Evolutionary conservation across 352 stramenopile species (phyloP).

Genomic region (Pythium oligandrum): DNA sequence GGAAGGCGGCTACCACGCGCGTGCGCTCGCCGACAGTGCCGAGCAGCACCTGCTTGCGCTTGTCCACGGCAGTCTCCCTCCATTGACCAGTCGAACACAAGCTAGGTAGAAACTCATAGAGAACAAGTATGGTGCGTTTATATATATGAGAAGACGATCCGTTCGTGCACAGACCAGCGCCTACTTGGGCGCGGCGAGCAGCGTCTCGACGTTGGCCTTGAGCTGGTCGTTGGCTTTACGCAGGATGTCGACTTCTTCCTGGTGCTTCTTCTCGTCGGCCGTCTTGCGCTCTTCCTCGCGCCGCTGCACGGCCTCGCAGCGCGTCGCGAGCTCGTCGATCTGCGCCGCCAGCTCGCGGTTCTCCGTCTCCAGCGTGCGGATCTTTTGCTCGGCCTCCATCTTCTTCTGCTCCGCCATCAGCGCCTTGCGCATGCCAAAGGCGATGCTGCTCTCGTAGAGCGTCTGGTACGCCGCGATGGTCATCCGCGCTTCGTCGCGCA

Average conservation of each 20-base stretch:
- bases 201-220: slow-evolving; percentile 86
- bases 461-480: slow-evolving; percentile 92
- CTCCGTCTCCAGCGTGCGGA: slow-evolving; percentile 74
- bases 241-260: slow-evolving; percentile 82
- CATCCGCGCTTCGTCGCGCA: slow-evolving; percentile 90
- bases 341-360: slow-evolving; percentile 74
- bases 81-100: too few relatives aligned
- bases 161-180: too few relatives aligned
- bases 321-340: slow-evolving; percentile 66
- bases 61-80: too few relatives aligned
- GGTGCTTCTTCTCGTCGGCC: slow-evolving; percentile 81
- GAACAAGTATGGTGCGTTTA: neutral
- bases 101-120: too few relatives aligned
- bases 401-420: slow-evolving; percentile 91
- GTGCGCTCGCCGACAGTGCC: too few relatives aligned
- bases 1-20: too few relatives aligned
- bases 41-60: too few relatives aligned
- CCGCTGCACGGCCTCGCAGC: slow-evolving; percentile 51
- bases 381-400: slow-evolving; percentile 81
- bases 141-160: too few relatives aligned
- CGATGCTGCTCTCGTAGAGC: slow-evolving; percentile 90
- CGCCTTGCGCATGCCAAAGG: slow-evolving; percentile 92
- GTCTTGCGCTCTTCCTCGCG: slow-evolving; percentile 62
- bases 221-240: slow-evolving; percentile 88
- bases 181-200: slow-evolving; percentile 66